Base-by-base conservation (phyloP, 1,284 basidiomycete genomes). In the Cystobasidiaceae sp. region DNA sequence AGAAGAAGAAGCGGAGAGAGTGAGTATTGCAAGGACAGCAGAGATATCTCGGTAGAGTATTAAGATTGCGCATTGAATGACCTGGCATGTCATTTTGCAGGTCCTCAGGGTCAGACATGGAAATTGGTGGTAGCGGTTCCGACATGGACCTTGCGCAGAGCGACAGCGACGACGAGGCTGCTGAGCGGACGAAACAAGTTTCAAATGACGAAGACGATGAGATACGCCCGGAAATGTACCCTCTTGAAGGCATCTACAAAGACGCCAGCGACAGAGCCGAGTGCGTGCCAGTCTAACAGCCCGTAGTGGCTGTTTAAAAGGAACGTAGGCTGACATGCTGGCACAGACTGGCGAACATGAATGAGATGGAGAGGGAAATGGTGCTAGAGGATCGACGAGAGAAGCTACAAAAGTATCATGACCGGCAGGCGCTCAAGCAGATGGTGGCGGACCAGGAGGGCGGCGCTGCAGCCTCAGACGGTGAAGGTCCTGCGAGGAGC, bases 241-340 rank as follows among this genome's bases (percentile, higher is more conserved):
- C 66, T 19, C 28, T 57, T 4, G 66, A 67, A 21, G 66, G 66
- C 21, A 58, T 57, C 32, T 67, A 63, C 59, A 62, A 62, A 46
- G 49, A 55, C 27, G 19, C 37, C 7, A 17, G 27, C 13, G 66
- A 67, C 13, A 63, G 55, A 46, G 33, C 58, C 25, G 28, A 46
- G 66, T 67, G 15, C 39, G 66, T 45, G n/a, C n/a, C n/a, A n/a
- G n/a, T n/a, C n/a, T n/a, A n/a, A n/a, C n/a, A n/a, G n/a, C n/a
- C n/a, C n/a, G n/a, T n/a, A n/a, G n/a, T n/a, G n/a, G n/a, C n/a
- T n/a, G n/a, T n/a, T n/a, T n/a, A n/a, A n/a, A n/a, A n/a, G n/a
- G n/a, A n/a, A n/a, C n/a, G n/a, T n/a, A n/a, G n/a, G n/a, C n/a
- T n/a, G n/a, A n/a, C n/a, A n/a, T n/a, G n/a, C n/a, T n/a, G n/a